These are phyloP conservation scores for Corymbia citriodora DNA, from an alignment of 441 rosid species.

Conservation along the genomic window DNA sequence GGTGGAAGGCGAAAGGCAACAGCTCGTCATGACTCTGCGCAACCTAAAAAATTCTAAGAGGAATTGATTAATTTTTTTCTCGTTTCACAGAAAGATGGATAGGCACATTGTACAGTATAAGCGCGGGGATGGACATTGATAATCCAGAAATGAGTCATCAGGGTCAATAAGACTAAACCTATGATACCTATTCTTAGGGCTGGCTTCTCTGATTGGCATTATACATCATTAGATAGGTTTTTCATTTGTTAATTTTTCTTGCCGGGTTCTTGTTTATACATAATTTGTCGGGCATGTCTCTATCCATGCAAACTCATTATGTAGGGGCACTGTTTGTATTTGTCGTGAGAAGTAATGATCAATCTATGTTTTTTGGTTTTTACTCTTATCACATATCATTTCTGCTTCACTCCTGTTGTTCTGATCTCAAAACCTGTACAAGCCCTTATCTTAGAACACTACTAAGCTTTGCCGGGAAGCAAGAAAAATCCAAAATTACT, in stretches of 20 bases:
- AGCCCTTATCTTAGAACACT: neutral
- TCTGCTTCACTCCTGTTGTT: neutral
- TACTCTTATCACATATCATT: neutral
- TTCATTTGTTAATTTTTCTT: neutral
- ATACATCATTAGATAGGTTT: neutral
- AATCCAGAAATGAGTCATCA: neutral
- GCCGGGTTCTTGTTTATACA: neutral
- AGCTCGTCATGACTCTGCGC: constrained; percentile 73
- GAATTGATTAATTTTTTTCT: constrained; percentile 11
- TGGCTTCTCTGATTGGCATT: neutral
- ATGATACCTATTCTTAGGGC: neutral
- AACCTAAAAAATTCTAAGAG: constrained; percentile 55
- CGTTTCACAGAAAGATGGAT: neutral
- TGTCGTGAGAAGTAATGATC: neutral
- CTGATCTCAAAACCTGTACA: neutral
- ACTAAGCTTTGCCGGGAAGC: neutral
- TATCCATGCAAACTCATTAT: neutral
- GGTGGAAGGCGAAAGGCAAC: constrained; percentile 94
- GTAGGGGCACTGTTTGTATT: neutral
- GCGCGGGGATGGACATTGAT: neutral
- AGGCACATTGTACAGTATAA: constrained; percentile 29
- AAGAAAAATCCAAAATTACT: neutral
- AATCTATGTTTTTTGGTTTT: neutral
- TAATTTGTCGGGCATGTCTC: neutral
- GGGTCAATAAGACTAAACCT: neutral